Evolutionary conservation across 805 yeast genomes (phyloP).

Genomic region (Maudiozyma turicensis): DNA sequence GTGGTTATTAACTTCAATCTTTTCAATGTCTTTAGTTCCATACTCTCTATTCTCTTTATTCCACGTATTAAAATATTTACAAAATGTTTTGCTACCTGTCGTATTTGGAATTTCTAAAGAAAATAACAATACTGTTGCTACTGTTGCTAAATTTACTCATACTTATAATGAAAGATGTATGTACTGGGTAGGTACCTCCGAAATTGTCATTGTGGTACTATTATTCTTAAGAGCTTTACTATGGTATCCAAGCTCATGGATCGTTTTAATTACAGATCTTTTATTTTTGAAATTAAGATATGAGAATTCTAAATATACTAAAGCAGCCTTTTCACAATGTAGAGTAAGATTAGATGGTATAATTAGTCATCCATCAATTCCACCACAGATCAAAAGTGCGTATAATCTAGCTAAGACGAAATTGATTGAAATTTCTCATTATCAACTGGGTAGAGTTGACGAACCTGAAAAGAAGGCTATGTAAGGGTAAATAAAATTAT

Average conservation of each 20-base stretch:
- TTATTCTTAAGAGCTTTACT: slow-evolving; percentile 44
- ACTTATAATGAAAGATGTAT: slow-evolving; percentile 50
- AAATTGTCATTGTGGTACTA: slow-evolving; percentile 35
- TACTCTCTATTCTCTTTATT: slow-evolving; percentile 69
- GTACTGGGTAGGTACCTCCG: slow-evolving; percentile 50
- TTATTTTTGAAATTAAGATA: slow-evolving; percentile 67
- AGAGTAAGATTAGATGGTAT: slow-evolving; percentile 59
- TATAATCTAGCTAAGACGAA: slow-evolving; percentile 7
- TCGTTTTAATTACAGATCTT: slow-evolving; percentile 43
- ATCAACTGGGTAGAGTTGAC: slow-evolving; percentile 6
- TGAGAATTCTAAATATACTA: slow-evolving; percentile 66
- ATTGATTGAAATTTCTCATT: slow-evolving; percentile 7
- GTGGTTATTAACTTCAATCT: slow-evolving; percentile 50
- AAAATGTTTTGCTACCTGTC: slow-evolving; percentile 58
- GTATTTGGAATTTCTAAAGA: slow-evolving; percentile 24
- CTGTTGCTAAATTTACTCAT: slow-evolving; percentile 37
- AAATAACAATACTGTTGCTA: slow-evolving; percentile 21
- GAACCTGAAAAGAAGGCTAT: not conserved
- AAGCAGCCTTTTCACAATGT: slow-evolving; percentile 54
- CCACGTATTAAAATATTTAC: slow-evolving; percentile 67
- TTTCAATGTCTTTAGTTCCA: slow-evolving; percentile 57
- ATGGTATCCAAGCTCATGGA: slow-evolving; percentile 56
- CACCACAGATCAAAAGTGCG: slow-evolving; percentile 36
- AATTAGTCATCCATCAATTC: slow-evolving; percentile 43
- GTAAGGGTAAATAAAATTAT: not conserved